These are phyloP conservation scores for Periglandula ipomoeae DNA, from an alignment of 2,329 filamentous ascomycete species.

Conservation along the genomic window DNA sequence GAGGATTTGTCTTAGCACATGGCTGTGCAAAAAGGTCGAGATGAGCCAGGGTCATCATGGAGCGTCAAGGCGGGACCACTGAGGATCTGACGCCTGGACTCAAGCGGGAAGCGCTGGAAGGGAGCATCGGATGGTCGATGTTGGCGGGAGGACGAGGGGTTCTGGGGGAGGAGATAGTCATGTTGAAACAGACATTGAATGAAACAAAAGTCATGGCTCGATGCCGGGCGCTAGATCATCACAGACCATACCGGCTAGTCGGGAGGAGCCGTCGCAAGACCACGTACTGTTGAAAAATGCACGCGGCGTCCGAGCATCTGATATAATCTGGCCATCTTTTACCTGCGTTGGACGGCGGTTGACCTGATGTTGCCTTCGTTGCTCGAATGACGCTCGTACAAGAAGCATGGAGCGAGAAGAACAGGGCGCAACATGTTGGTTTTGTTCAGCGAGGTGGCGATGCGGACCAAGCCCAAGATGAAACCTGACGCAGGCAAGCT, in stretches of 20 bases:
- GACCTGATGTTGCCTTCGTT: no score
- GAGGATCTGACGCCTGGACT: background rate
- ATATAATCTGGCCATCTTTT: no score
- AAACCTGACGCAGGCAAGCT: background rate
- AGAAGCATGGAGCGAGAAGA: no score
- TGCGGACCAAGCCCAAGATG: background rate
- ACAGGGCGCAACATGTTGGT: no score
- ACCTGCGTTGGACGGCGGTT: no score
- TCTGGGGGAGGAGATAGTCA: background rate
- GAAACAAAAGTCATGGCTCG: background rate
- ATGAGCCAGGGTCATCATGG: background rate
- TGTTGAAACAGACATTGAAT: conserved; percentile 1
- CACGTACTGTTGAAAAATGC: no score
- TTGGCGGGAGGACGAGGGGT: background rate
- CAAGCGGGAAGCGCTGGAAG: background rate
- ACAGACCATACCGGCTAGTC: no score
- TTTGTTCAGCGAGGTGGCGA: background rate
- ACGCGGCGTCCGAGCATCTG: no score
- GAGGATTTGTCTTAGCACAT: background rate
- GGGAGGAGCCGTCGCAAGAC: no score
- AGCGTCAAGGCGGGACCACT: background rate
- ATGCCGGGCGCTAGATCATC: background rate
- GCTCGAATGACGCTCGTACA: no score
- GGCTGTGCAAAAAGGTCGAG: background rate
- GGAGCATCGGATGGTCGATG: background rate